phyloP scores from a whole-genome alignment of 192 early-diverging fungal genomes.

The Podila horticola region DNA sequence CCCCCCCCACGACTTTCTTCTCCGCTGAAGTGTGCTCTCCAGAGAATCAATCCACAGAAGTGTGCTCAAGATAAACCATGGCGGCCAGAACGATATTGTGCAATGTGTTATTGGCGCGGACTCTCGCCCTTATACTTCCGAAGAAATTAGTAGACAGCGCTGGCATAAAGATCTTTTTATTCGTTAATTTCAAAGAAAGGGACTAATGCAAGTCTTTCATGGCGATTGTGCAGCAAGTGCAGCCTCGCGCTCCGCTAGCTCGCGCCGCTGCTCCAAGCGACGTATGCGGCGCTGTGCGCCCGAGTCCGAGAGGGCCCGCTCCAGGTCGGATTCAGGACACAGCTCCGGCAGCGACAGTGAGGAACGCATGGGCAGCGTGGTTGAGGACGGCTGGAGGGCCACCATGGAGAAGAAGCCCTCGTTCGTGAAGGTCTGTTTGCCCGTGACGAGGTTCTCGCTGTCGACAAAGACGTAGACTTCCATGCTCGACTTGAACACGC shows the following conservation, averaged over 20 bases:
- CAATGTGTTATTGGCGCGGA: no score
- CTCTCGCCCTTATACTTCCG: no score
- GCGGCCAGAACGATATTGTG: no score
- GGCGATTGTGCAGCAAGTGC: neutral
- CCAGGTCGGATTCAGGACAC: constrained; percentile 51
- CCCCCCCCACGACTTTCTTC: no score
- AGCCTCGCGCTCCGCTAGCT: constrained; percentile 48
- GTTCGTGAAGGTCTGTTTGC: constrained; percentile 66
- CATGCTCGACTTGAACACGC: constrained; percentile 63
- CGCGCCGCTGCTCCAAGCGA: constrained; percentile 52
- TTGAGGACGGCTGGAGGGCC: constrained; percentile 15
- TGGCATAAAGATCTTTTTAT: neutral
- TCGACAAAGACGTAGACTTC: constrained; percentile 68
- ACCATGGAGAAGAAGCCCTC: constrained; percentile 69
- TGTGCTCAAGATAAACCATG: no score
- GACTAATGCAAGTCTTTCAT: neutral
- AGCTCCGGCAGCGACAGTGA: constrained; percentile 25
- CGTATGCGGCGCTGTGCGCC: constrained; percentile 49
- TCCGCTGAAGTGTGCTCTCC: no score
- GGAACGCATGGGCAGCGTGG: constrained; percentile 4
- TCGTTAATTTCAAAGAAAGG: neutral
- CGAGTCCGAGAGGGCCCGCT: constrained; percentile 50
- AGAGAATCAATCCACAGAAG: no score
- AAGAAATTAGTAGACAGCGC: no score
- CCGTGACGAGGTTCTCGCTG: constrained; percentile 62